Conservation (phyloP, 352 stramenopile genomes). For the Aphanomyces stellatus region DNA sequence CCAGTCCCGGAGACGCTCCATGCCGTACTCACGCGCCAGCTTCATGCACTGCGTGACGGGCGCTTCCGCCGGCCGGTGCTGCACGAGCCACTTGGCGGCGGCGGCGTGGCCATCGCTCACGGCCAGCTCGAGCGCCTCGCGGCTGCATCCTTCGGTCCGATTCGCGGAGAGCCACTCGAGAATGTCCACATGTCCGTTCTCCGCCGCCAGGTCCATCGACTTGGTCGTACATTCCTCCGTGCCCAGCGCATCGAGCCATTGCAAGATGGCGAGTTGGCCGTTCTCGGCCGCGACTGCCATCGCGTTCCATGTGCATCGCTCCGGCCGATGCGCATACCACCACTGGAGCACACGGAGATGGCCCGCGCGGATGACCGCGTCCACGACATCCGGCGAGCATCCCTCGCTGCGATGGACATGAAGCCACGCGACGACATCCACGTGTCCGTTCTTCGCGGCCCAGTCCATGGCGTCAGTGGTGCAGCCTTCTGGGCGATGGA, state of each 20-base stretch:
- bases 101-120: background rate
- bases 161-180: slow-evolving; percentile 37
- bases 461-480: slow-evolving; percentile 26
- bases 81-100: background rate
- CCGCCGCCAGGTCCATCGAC: slow-evolving; percentile 29
- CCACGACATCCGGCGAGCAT: slow-evolving; percentile 26
- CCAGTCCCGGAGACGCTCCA: background rate
- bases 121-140: background rate
- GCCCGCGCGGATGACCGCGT: slow-evolving; percentile 25
- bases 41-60: background rate
- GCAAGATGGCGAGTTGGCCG: slow-evolving; percentile 17
- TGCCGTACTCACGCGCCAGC: background rate
- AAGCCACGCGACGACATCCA: slow-evolving; percentile 29
- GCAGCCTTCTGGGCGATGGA: slow-evolving; percentile 26
- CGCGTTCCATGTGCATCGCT: slow-evolving; percentile 10
- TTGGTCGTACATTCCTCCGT: slow-evolving; percentile 10
- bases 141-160: slow-evolving; percentile 27
- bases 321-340: slow-evolving; percentile 21
- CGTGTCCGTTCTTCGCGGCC: slow-evolving; percentile 27
- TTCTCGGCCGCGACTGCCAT: slow-evolving; percentile 19
- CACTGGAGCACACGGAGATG: slow-evolving; percentile 26
- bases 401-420: slow-evolving; percentile 23
- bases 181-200: slow-evolving; percentile 28
- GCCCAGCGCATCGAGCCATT: slow-evolving; percentile 14
- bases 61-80: background rate